These are phyloP conservation scores for Paraphoma sp. DNA, from an alignment of 2,329 filamentous ascomycete species.

Conservation along the genomic window DNA sequence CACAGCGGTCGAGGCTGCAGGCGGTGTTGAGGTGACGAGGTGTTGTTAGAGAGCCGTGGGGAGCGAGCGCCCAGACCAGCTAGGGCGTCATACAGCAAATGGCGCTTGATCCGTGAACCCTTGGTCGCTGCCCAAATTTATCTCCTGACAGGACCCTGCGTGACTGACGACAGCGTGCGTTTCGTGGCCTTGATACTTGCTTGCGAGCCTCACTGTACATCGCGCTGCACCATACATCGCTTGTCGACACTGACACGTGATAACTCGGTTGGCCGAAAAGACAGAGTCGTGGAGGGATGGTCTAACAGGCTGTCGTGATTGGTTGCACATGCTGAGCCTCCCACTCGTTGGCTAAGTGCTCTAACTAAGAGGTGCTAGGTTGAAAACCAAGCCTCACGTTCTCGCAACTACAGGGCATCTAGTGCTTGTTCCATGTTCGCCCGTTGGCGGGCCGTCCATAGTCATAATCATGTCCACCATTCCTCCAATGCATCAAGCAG, in stretches of 20 bases:
- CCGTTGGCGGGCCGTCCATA: neutral
- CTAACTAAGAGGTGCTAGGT: conserved; percentile 2
- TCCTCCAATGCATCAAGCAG: neutral
- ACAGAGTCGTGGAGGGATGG: conserved; percentile 9
- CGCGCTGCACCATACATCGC: neutral
- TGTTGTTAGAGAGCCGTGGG: conserved; percentile 31
- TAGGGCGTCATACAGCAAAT: conserved; percentile 31
- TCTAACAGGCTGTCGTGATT: conserved; percentile 7
- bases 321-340: neutral
- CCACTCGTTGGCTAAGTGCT: neutral
- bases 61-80: conserved; percentile 32
- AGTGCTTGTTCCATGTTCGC: conserved; percentile 6
- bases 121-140: conserved; percentile 21
- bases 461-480: conserved; percentile 9
- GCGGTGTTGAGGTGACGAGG: conserved; percentile 33
- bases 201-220: neutral
- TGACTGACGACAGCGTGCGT: conserved; percentile 13
- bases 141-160: conserved; percentile 10
- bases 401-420: neutral
- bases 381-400: neutral
- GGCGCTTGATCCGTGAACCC: conserved; percentile 20
- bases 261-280: neutral
- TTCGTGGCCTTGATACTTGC: neutral
- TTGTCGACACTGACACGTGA: neutral
- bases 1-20: conserved; percentile 17